A percentile compares a stretch with the other conserved stretches of the same genome.
These are phyloP conservation scores for Phytophthora tentaculata DNA, from an alignment of 352 stramenopile species.

Conservation along the genomic window DNA sequence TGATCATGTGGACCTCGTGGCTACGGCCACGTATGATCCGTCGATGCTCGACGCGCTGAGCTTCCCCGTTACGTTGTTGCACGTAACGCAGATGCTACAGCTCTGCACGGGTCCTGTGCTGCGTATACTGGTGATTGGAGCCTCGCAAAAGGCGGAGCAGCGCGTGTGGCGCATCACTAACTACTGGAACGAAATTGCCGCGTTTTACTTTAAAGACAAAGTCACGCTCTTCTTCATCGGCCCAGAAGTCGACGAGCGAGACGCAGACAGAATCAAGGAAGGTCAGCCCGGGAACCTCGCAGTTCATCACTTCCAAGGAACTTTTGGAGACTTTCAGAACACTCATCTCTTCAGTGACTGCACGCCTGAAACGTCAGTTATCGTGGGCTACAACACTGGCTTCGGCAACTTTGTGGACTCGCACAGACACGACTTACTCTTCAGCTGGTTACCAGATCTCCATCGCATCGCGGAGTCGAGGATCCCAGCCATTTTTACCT, in stretches of 20 bases:
- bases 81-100: slow-evolving; percentile 45
- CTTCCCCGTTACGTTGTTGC: slow-evolving; percentile 71
- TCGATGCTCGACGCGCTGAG: slow-evolving; percentile 82
- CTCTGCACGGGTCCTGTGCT: slow-evolving; percentile 28
- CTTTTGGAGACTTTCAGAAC: slow-evolving; percentile 57
- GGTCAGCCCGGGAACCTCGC: slow-evolving; percentile 31
- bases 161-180: slow-evolving; percentile 67
- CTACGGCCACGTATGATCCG: slow-evolving; percentile 48
- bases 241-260: slow-evolving; percentile 48
- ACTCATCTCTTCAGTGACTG: slow-evolving; percentile 38
- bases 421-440: slow-evolving; percentile 52
- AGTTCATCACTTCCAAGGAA: slow-evolving; percentile 51
- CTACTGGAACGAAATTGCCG: slow-evolving; percentile 69
- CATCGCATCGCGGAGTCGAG: slow-evolving; percentile 55
- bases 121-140: slow-evolving; percentile 63
- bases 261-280: slow-evolving; percentile 9
- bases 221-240: slow-evolving; percentile 72
- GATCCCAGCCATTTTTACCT: slow-evolving; percentile 75
- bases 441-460: slow-evolving; percentile 78
- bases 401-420: slow-evolving; percentile 84
- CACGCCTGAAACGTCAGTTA: slow-evolving; percentile 48
- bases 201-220: slow-evolving; percentile 39
- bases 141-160: slow-evolving; percentile 75
- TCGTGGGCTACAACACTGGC: slow-evolving; percentile 78
- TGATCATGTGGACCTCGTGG: slow-evolving; percentile 40